phyloP scores from a whole-genome alignment of 2,329 filamentous ascomycete genomes.

The Ophiostoma pallidulum region DNA sequence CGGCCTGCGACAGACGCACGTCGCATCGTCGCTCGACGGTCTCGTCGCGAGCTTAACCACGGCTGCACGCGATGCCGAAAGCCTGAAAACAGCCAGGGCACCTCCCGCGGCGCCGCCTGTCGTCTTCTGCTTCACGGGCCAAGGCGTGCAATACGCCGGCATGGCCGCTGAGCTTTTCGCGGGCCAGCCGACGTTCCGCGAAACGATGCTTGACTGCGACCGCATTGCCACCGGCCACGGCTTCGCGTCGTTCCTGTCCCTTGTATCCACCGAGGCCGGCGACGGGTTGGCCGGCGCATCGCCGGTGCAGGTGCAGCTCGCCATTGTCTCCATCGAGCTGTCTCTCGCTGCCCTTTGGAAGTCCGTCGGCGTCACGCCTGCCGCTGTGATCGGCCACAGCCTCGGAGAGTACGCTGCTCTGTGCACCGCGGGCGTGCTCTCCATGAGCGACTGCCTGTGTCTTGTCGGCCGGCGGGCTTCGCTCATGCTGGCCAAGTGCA shows the following conservation, averaged over 20 bases:
- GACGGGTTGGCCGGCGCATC: constrained; percentile 9
- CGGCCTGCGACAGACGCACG: constrained; percentile 21
- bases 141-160: constrained; percentile 29
- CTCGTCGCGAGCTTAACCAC: constrained; percentile 10
- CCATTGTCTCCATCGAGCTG: constrained; percentile 30
- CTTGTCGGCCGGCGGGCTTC: constrained; percentile 52
- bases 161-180: constrained; percentile 28
- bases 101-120: constrained; percentile 19
- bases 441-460: constrained; percentile 49
- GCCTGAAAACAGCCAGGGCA: constrained; percentile 6
- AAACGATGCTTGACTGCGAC: constrained; percentile 19
- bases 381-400: constrained; percentile 41
- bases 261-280: neutral
- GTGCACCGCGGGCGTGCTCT: constrained; percentile 52
- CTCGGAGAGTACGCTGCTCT: constrained; percentile 56
- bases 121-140: constrained; percentile 36
- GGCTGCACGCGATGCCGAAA: constrained; percentile 16
- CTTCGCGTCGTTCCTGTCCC: neutral
- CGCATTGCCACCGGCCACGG: neutral
- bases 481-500: constrained; percentile 46
- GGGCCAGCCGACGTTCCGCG: constrained; percentile 24
- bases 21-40: constrained; percentile 8
- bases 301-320: constrained; percentile 27
- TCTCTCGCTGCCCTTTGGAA: constrained; percentile 33
- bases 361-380: constrained; percentile 31